Conservation (phyloP, 768 basidiomycete species). For the Phylloporus arenicola region DNA sequence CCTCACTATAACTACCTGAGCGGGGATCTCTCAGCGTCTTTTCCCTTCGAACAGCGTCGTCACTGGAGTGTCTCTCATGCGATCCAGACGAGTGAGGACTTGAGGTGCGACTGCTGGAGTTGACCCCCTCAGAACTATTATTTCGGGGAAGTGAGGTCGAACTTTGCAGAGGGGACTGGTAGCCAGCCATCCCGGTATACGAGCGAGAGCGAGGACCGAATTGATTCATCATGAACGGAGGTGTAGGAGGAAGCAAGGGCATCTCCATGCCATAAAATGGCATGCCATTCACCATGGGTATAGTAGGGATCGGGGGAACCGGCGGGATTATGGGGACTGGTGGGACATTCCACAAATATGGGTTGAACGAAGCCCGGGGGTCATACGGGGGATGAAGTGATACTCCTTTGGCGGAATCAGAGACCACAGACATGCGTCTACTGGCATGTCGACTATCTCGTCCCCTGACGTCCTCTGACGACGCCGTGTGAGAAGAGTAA, state of each 20-base stretch:
- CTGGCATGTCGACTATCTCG: slow-evolving; percentile 33
- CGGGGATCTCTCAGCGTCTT: slow-evolving; percentile 11
- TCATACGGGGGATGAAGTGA: slow-evolving; percentile 24
- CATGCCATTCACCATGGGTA: slow-evolving; percentile 32
- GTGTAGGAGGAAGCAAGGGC: slow-evolving; percentile 66
- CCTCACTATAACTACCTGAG: slow-evolving; percentile 14
- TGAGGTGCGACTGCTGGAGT: slow-evolving; percentile 14
- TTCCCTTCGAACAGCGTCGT: slow-evolving; percentile 20
- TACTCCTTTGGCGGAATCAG: slow-evolving; percentile 30
- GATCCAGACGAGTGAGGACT: slow-evolving; percentile 16
- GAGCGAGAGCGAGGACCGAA: slow-evolving; percentile 39
- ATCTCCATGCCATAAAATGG: slow-evolving; percentile 51
- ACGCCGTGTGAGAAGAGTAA: slow-evolving; percentile 48
- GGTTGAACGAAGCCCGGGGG: slow-evolving; percentile 21
- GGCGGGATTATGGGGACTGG: slow-evolving; percentile 35
- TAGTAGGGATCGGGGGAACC: slow-evolving; percentile 33
- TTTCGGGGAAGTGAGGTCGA: slow-evolving; percentile 18
- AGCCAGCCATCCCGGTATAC: slow-evolving; percentile 27
- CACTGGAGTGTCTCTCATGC: slow-evolving; percentile 30
- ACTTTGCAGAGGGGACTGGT: slow-evolving; percentile 24
- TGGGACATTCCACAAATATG: slow-evolving; percentile 30
- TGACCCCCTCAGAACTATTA: slow-evolving; percentile 22
- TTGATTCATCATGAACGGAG: slow-evolving; percentile 72
- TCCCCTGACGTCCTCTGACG: slow-evolving; percentile 51
- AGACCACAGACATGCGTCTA: slow-evolving; percentile 39